These are phyloP conservation scores for Sarocladiaceae sp. DNA, from an alignment of 2,329 filamentous ascomycete genomes.

Conservation along the genomic window DNA sequence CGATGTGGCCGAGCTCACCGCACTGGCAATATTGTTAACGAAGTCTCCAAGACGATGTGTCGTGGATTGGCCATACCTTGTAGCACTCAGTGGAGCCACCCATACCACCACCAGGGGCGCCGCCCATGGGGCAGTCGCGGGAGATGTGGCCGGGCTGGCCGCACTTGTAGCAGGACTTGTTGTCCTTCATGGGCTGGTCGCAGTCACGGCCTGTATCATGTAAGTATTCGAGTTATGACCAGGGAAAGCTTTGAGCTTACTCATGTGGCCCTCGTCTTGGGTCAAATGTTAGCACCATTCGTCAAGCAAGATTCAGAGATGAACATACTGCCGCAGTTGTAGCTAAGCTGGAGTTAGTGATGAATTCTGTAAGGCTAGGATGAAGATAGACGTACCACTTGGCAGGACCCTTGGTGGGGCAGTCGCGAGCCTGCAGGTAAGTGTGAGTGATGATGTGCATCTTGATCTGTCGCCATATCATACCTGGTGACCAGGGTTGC, in stretches of 20 bases:
- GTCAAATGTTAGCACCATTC: conserved; percentile 19
- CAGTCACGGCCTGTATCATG: conserved; percentile 72
- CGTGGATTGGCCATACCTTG: conserved; percentile 49
- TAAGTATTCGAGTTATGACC: conserved; percentile 13
- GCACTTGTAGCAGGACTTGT: conserved; percentile 70
- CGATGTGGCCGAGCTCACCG: conserved; percentile 92
- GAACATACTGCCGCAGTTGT: conserved; percentile 70
- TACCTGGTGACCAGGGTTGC: conserved; percentile 63
- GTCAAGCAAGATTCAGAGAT: background rate
- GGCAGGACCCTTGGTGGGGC: conserved; percentile 74
- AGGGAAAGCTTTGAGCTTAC: conserved; percentile 38
- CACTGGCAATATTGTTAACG: conserved; percentile 46
- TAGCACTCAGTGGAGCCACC: conserved; percentile 71
- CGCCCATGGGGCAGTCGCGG: conserved; percentile 67
- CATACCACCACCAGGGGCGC: conserved; percentile 37
- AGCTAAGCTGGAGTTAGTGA: conserved; percentile 44
- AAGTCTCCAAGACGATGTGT: background rate
- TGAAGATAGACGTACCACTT: conserved; percentile 58
- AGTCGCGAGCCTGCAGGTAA: conserved; percentile 64
- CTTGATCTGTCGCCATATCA: no score
- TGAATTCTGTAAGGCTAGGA: background rate
- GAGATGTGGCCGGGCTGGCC: conserved; percentile 85
- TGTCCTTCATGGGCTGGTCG: conserved; percentile 82
- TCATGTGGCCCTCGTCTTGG: conserved; percentile 65
- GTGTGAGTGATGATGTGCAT: conserved; percentile 18